These are phyloP conservation scores for Sistotremastrum niveocremeum DNA, from an alignment of 768 basidiomycete genomes.

Conservation along the genomic window DNA sequence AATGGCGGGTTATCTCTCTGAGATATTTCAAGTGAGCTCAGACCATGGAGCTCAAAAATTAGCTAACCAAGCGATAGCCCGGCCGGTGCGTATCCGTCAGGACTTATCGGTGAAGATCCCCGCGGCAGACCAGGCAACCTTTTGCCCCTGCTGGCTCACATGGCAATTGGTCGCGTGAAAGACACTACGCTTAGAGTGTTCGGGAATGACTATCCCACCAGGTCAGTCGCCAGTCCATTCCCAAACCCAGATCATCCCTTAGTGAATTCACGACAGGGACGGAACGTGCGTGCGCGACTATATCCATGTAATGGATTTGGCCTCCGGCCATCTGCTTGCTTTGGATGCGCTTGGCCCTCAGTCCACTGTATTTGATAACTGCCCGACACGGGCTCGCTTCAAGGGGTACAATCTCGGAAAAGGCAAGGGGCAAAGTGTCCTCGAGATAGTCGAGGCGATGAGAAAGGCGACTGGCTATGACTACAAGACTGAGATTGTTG, in stretches of 20 bases:
- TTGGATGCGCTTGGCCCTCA: constrained; percentile 63
- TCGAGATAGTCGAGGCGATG: constrained; percentile 95
- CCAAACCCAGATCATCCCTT: background rate
- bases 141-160: constrained; percentile 84
- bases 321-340: constrained; percentile 86
- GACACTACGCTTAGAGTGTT: constrained; percentile 73
- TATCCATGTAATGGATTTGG: constrained; percentile 85
- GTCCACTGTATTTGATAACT: constrained; percentile 45
- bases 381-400: constrained; percentile 44
- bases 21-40: constrained; percentile 86
- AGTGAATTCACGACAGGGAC: constrained; percentile 36
- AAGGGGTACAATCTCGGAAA: constrained; percentile 97
- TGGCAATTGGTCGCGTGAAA: constrained; percentile 81
- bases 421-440: constrained; percentile 82
- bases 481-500: constrained; percentile 82
- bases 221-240: constrained; percentile 30
- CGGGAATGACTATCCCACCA: constrained; percentile 94
- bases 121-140: constrained; percentile 89
- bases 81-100: constrained; percentile 96
- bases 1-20: constrained; percentile 75
- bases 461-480: constrained; percentile 76
- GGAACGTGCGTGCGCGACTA: constrained; percentile 98
- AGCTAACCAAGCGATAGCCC: constrained; percentile 37
- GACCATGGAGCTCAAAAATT: background rate
- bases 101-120: constrained; percentile 93